Base-by-base conservation (phyloP, 768 basidiomycete genomes). In the Pleurotus tuber-regium region DNA sequence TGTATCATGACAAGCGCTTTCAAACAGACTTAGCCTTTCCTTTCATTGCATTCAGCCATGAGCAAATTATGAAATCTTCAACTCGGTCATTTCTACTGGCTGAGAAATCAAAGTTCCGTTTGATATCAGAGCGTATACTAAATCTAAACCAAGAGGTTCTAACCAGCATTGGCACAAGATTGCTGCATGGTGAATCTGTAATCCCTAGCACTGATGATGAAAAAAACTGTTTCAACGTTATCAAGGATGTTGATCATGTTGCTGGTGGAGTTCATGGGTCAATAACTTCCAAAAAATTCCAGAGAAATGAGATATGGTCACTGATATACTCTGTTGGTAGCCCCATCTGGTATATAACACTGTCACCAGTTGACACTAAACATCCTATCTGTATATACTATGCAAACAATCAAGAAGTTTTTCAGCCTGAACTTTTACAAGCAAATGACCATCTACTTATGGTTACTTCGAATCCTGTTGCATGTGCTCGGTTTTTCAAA, bases 1-100 rank as follows among this genome's bases (percentile, higher is more conserved):
- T 69, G 66, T 68, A 66, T 35, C 54, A 59, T 55, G 72, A 74
- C 47, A 70, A 70, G 39, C 54, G 65, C 0, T 76, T 76, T 57
- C 75, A 75, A 51, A 53, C 18, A 1, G 72, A 75, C 49, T 7
- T 57, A 1, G 51, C 63, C 16, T 76, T 74, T 53, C 61, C 70
- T 1, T 66, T 74, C 26, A 51, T 72, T 21, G 70, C 63, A 0
- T 74, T 74, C 50, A 74, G 67, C 43, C 65, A 69, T 48, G 53
- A 64, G 26, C 69, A 70, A 38, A 62, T 68, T 12, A 61, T 54
- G 30, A 35, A 43, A 29, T 25, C 18, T 18, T 55, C 62, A 0
- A 59, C 50, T 0, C 65, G 62, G 3, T 62, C 70, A 4, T 71
- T 58, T 43, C 36, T 70, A 1, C 19, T 68, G 1, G 59, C 65